phyloP scores from a whole-genome alignment of 495 filamentous ascomycete genomes.

The Hypoxylon cercidicola region DNA sequence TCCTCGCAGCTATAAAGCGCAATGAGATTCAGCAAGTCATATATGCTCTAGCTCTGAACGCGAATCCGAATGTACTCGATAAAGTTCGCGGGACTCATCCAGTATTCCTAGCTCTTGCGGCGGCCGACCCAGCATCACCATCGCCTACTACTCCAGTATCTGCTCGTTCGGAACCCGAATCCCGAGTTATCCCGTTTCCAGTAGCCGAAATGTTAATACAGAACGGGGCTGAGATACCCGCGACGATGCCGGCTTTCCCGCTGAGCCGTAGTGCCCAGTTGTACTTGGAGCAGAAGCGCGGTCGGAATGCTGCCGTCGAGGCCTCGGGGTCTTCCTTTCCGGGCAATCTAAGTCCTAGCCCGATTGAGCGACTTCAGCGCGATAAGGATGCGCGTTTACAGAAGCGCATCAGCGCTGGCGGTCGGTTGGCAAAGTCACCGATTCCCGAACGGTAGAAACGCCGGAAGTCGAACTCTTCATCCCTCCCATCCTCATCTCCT shows the following conservation, averaged over 20 bases:
- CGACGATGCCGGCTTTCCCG: conserved; percentile 75
- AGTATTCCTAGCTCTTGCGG: conserved; percentile 91
- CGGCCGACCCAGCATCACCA: conserved; percentile 87
- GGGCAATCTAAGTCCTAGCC: conserved; percentile 32
- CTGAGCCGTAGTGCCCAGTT: conserved; percentile 78
- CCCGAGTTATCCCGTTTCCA: conserved; percentile 70
- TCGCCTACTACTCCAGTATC: conserved; percentile 52
- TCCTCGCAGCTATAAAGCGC: conserved; percentile 92
- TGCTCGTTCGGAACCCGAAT: conserved; percentile 43
- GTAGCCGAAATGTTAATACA: conserved; percentile 92
- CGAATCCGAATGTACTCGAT: conserved; percentile 88
- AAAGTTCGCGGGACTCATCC: conserved; percentile 88
- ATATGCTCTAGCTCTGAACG: conserved; percentile 86
- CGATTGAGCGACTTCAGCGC: conserved; percentile 54
- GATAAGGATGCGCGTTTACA: conserved; percentile 67
- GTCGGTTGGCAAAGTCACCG: conserved; percentile 65
- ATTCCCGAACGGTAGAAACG: conserved; percentile 65
- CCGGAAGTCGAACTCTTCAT: conserved; percentile 44
- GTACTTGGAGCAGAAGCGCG: conserved; percentile 86
- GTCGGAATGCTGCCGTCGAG: conserved; percentile 56
- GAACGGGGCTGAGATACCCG: conserved; percentile 90
- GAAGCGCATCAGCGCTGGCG: conserved; percentile 71
- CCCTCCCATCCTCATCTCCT: conserved; percentile 38
- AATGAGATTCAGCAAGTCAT: conserved; percentile 93
- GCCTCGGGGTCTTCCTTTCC: conserved; percentile 43